Conservation (phyloP, 129 eudicot species). For the Arctium lappa region DNA sequence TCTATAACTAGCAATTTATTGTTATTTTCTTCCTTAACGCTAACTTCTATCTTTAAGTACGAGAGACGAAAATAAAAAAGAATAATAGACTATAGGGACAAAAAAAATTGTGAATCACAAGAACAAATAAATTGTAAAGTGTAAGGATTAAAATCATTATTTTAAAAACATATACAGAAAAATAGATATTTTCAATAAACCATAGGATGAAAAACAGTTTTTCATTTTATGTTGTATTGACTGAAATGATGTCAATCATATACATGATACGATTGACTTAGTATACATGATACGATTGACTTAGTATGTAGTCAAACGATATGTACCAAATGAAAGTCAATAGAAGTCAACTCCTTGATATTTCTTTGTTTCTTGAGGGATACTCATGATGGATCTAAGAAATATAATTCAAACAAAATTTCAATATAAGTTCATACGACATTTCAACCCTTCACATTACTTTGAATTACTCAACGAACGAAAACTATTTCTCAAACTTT, state of each 20-base stretch:
- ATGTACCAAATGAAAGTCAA: neutral
- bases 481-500: neutral
- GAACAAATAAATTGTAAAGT: too few relatives aligned
- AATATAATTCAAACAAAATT: neutral
- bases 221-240: neutral
- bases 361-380: neutral
- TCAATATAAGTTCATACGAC: neutral
- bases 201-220: too few relatives aligned
- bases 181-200: too few relatives aligned
- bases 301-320: neutral
- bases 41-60: too few relatives aligned
- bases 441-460: neutral
- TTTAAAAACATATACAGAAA: too few relatives aligned
- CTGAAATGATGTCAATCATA: neutral
- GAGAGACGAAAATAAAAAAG: too few relatives aligned
- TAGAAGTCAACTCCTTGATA: neutral
- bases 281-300: neutral
- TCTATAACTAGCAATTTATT: too few relatives aligned
- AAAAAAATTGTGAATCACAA: too few relatives aligned
- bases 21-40: too few relatives aligned
- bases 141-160: too few relatives aligned
- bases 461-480: neutral
- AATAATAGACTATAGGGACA: too few relatives aligned
- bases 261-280: neutral
- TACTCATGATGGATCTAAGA: neutral